Conservation (phyloP, 2,329 filamentous ascomycete species). For the Lizonia empirigonia region DNA sequence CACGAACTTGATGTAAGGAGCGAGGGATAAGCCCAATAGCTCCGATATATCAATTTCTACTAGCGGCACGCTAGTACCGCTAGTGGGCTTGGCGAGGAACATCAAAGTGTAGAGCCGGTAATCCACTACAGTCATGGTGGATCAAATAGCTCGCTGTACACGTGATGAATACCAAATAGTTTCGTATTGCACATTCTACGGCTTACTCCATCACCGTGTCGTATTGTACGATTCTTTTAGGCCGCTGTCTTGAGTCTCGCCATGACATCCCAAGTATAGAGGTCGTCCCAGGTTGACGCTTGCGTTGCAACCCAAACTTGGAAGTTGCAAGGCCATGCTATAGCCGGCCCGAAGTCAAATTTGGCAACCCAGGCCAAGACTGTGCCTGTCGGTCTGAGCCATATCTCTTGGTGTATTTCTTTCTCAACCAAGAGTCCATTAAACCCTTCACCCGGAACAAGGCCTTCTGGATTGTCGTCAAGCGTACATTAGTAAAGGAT, state of each 20-base stretch:
- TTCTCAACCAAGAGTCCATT: conserved; percentile 13
- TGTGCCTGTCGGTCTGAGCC: conserved; percentile 28
- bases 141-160: background rate
- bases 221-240: conserved; percentile 21
- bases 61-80: too few species aligned
- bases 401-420: conserved; percentile 2
- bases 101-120: too few species aligned
- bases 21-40: too few species aligned
- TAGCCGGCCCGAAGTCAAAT: conserved; percentile 32
- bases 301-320: conserved; percentile 36
- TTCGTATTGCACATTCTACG: background rate
- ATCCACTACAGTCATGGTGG: background rate
- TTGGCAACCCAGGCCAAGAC: conserved; percentile 32
- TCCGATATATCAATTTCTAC: too few species aligned
- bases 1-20: too few species aligned
- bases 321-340: conserved; percentile 27
- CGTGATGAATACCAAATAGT: background rate
- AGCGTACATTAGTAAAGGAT: conserved; percentile 7
- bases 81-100: too few species aligned
- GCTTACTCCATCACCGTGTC: background rate
- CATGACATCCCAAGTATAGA: conserved; percentile 19
- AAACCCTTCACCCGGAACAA: conserved; percentile 23
- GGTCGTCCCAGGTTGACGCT: conserved; percentile 29
- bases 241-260: conserved; percentile 31
- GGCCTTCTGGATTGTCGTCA: conserved; percentile 20